Evolutionary conservation across 257 asterid genomes (phyloP), one percentile per base, ranked within the genome.

Genomic region (Misopates orontium): DNA sequence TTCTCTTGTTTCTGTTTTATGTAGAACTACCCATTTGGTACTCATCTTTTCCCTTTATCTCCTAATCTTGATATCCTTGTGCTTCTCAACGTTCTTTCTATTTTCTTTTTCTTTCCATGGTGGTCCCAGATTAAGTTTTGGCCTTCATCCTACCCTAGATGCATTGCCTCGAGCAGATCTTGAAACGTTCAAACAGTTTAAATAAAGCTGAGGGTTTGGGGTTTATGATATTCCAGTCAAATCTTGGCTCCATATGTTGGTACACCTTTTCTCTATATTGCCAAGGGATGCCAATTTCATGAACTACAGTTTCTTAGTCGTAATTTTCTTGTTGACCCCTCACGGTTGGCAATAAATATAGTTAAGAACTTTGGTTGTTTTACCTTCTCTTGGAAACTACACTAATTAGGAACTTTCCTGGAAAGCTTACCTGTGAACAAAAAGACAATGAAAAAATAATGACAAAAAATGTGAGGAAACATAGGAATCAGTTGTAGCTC

Each of bases 321-420:
- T 17, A 42, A 12, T 22, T 22, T 61, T 15, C 10, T 3, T 10
- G 41, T 42, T 13, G 40, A 44, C 15, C 12, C 5, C 50, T 49
- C 25, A 61, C 49, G 58, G 17, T 13, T 56, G 39, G 36, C 24
- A 12, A 12, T 17, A 58, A 45, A 17, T 55, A 51, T 31, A 21
- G 28, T 69, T 24, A 40, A 44, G 19, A 15, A 17, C 31, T 42
- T 70, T 52, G 56, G 56, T 45, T 64, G 25, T 60, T 32, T 72
- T 23, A n/a, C n/a, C 48, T 36, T 41, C 20, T 61, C 40, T 52
- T 56, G 16, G 42, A 28, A 13, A 50, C 62, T 31, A 22, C 10
- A n/a, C 44, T 16, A 1, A 21, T 24, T 8, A 24, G 8, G 16
- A 62, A 24, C 44, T 44, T 4, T 28, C 40, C 14, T 0, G 23